Evolutionary conservation across 805 yeast genomes (phyloP).

Genomic region (Naumovozyma baii): DNA sequence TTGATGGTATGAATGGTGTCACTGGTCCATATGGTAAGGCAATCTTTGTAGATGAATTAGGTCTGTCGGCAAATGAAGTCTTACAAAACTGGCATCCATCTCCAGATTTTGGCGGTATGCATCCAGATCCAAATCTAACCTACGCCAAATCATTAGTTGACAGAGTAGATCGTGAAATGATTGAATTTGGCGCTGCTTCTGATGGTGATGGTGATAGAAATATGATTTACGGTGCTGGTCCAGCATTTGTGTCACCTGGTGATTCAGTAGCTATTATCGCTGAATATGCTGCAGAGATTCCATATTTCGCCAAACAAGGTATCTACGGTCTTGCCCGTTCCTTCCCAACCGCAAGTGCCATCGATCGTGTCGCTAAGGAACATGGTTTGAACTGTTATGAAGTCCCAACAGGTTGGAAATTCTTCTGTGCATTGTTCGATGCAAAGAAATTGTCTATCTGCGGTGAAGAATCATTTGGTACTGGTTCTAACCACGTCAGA

Average conservation of each 20-base stretch:
- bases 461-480: conserved; percentile 97
- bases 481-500: conserved; percentile 94
- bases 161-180: conserved; percentile 66
- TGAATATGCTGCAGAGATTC: conserved; percentile 80
- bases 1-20: conserved; percentile 90
- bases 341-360: conserved; percentile 94
- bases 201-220: conserved; percentile 99
- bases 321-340: conserved; percentile 91
- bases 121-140: conserved; percentile 96
- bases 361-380: conserved; percentile 79
- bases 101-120: conserved; percentile 96
- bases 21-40: conserved; percentile 93
- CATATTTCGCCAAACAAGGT: conserved; percentile 80
- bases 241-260: conserved; percentile 95
- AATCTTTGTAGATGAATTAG: conserved; percentile 77
- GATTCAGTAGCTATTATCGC: conserved; percentile 97
- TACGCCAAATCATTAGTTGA: conserved; percentile 84
- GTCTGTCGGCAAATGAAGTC: conserved; percentile 50
- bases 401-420: conserved; percentile 99
- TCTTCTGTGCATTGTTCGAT: conserved; percentile 92
- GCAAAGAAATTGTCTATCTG: conserved; percentile 89
- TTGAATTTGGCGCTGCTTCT: conserved; percentile 97
- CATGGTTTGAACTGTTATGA: conserved; percentile 74
- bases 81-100: conserved; percentile 72
- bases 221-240: conserved; percentile 91